A percentile compares a stretch with the other conserved stretches of the same genome.
Evolutionary conservation across 345 rosid genomes (phyloP).

Genomic region (Populus davidiana): DNA sequence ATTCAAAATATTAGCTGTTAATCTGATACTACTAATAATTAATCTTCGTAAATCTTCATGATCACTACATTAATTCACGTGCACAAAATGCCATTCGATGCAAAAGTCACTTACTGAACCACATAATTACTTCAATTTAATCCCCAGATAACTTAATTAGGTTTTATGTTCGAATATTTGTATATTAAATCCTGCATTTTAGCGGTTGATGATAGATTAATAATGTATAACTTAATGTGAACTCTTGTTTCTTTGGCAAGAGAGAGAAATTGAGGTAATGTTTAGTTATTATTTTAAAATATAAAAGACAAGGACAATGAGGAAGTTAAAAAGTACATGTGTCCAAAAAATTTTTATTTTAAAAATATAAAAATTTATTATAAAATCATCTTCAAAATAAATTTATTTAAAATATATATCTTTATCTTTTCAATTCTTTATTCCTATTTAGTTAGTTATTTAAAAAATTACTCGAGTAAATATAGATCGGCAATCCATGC

Average conservation of each 20-base stretch:
- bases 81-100: background rate
- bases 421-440: too few relatives aligned
- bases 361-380: too few relatives aligned
- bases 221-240: background rate
- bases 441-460: too few relatives aligned
- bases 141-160: background rate
- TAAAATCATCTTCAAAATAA: too few relatives aligned
- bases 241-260: background rate
- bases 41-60: background rate
- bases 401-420: too few relatives aligned
- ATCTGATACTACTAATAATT: background rate
- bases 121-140: background rate
- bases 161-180: background rate
- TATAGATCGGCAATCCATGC: fast-evolving
- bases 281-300: too few relatives aligned
- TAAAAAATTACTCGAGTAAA: too few relatives aligned
- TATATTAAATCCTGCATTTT: background rate
- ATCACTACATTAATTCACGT: background rate
- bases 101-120: background rate
- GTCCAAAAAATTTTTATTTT: too few relatives aligned
- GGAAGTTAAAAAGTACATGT: too few relatives aligned
- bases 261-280: background rate
- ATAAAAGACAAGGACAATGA: too few relatives aligned
- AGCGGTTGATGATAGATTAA: background rate
- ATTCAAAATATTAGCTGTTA: background rate